Conservation (phyloP, 2,329 filamentous ascomycete genomes). For the Colletotrichum brevisporum region DNA sequence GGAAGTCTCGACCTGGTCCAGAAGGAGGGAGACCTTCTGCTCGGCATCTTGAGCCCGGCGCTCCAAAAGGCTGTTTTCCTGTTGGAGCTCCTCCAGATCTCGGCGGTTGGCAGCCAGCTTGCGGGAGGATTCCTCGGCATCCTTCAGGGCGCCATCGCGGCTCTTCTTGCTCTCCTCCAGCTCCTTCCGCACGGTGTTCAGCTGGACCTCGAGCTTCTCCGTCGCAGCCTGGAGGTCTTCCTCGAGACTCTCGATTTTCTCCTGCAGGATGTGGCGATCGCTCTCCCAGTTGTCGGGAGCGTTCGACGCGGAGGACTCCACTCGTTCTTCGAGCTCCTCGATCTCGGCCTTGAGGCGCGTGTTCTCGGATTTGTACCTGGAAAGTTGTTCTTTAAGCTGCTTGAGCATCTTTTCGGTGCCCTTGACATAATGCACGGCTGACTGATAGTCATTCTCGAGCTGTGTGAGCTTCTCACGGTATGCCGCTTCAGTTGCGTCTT, state of each 20-base stretch:
- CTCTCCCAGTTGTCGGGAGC: conserved; percentile 77
- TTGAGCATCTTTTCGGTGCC: conserved; percentile 99
- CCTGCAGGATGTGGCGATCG: conserved; percentile 77
- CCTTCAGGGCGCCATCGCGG: conserved; percentile 75
- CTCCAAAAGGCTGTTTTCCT: conserved; percentile 86
- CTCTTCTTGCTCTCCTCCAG: conserved; percentile 76
- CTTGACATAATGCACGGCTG: conserved; percentile 97
- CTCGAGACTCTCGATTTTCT: conserved; percentile 79
- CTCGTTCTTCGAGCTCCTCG: conserved; percentile 73
- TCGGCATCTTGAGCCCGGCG: conserved; percentile 90
- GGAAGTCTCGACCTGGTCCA: conserved; percentile 94
- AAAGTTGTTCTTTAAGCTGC: conserved; percentile 97
- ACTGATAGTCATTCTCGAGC: conserved; percentile 97
- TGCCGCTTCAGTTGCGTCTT: conserved; percentile 87
- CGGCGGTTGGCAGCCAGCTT: conserved; percentile 73
- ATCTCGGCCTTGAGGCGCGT: conserved; percentile 85
- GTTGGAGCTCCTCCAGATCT: conserved; percentile 85
- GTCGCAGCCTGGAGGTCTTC: conserved; percentile 77
- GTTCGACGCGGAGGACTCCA: conserved; percentile 53
- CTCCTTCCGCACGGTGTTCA: conserved; percentile 78
- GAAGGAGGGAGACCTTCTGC: conserved; percentile 89
- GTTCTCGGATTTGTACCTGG: conserved; percentile 91
- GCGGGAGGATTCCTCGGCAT: conserved; percentile 66
- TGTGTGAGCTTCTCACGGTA: conserved; percentile 95
- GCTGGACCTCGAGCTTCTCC: conserved; percentile 77